phyloP scores from a whole-genome alignment of 2,329 filamentous ascomycete genomes.

The Bimuria novae-zelandiae region DNA sequence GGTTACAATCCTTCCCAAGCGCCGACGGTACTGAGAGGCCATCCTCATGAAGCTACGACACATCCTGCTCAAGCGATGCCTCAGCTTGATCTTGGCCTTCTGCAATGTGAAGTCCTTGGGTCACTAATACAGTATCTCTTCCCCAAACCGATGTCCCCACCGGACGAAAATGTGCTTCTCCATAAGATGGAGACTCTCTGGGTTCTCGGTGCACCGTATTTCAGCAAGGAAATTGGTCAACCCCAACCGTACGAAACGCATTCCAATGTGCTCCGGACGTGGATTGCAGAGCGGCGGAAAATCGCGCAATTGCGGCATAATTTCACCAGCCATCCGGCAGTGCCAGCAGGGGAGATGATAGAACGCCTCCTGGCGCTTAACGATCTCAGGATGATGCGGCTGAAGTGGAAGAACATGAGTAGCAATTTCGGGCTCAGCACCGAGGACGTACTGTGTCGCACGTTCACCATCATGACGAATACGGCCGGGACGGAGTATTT shows the following conservation, averaged over 20 bases:
- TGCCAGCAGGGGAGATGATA: conserved; percentile 31
- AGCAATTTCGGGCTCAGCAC: conserved; percentile 35
- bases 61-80: conserved; percentile 10
- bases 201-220: conserved; percentile 30
- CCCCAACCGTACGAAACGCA: conserved; percentile 34
- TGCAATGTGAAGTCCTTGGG: conserved; percentile 41
- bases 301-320: conserved; percentile 32
- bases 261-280: conserved; percentile 33
- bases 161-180: conserved; percentile 32
- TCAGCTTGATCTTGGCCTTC: conserved; percentile 26
- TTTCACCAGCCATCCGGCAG: conserved; percentile 28
- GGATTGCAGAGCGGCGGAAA: conserved; percentile 38
- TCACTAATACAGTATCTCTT: conserved; percentile 38
- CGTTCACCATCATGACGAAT: conserved; percentile 37
- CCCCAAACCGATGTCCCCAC: conserved; percentile 25
- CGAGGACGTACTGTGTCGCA: conserved; percentile 40
- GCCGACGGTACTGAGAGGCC: conserved; percentile 32
- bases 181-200: conserved; percentile 35
- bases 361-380: conserved; percentile 42
- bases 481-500: conserved; percentile 41
- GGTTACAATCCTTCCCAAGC: conserved; percentile 8
- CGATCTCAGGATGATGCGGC: conserved; percentile 37
- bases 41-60: conserved; percentile 21
- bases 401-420: conserved; percentile 46
- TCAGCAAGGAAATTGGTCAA: conserved; percentile 30